Conservation (phyloP, 345 rosid genomes). For the Eucalyptus sp. region DNA sequence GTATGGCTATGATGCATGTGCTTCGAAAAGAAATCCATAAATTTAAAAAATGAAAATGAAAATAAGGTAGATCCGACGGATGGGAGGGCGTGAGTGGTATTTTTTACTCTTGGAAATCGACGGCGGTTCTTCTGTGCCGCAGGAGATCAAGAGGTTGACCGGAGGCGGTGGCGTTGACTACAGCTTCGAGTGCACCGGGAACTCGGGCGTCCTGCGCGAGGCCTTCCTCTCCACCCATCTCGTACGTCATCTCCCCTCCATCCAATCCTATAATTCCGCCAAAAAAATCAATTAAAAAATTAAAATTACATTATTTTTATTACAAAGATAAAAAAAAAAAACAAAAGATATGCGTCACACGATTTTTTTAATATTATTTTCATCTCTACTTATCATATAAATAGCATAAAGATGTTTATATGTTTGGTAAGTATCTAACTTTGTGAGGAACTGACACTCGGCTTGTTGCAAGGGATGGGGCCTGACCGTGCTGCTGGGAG, state of each 20-base stretch:
- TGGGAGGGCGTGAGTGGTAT: neutral
- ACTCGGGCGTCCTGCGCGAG: constrained; percentile 43
- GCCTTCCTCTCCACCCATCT: constrained; percentile 50
- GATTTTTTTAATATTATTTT: too few relatives aligned
- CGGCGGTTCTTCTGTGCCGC: neutral
- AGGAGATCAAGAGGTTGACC: constrained; percentile 42
- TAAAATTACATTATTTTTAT: too few relatives aligned
- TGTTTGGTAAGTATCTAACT: neutral
- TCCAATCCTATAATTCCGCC: neutral
- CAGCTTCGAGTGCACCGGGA: constrained; percentile 53
- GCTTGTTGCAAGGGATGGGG: constrained; percentile 3
- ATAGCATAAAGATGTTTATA: too few relatives aligned
- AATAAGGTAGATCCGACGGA: neutral
- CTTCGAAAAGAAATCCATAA: neutral
- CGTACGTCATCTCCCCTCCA: neutral
- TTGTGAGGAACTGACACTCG: neutral
- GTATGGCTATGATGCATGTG: neutral
- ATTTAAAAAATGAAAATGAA: neutral
- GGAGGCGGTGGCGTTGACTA: constrained; percentile 61
- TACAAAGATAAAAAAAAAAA: too few relatives aligned
- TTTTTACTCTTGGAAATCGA: neutral
- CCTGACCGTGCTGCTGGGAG: neutral
- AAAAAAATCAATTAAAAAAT: too few relatives aligned
- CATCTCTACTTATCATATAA: neutral
- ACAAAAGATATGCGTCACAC: too few relatives aligned